A percentile compares a stretch with the other conserved stretches of the same genome.
phyloP scores from a whole-genome alignment of 805 yeast species.

The Tetrapisispora namnaoensis region DNA sequence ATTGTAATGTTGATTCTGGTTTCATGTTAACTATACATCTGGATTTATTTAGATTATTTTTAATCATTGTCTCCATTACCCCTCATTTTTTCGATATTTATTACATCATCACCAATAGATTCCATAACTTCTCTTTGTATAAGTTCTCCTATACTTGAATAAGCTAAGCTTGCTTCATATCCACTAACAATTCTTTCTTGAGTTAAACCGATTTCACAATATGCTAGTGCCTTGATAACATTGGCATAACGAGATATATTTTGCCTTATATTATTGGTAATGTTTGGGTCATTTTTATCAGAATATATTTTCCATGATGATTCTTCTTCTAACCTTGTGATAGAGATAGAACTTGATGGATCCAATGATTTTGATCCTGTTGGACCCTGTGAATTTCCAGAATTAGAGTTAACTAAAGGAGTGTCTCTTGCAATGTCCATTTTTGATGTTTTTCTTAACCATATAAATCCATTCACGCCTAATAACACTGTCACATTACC shows the following conservation, averaged over 20 bases:
- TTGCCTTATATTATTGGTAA: slow-evolving; percentile 50
- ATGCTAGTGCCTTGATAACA: slow-evolving; percentile 72
- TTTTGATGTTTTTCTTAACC: slow-evolving; percentile 67
- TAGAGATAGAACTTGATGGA: slow-evolving; percentile 41
- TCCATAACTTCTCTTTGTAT: slow-evolving; percentile 67
- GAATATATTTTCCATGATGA: slow-evolving; percentile 92
- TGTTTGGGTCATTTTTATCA: slow-evolving; percentile 68
- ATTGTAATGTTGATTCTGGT: neutral
- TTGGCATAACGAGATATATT: slow-evolving; percentile 80
- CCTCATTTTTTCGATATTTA: slow-evolving; percentile 66
- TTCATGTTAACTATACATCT: neutral
- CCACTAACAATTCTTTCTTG: slow-evolving; percentile 71
- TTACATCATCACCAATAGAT: slow-evolving; percentile 59
- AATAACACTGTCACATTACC: slow-evolving; percentile 86
- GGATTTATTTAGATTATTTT: too few relatives aligned
- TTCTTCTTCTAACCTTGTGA: slow-evolving; percentile 84
- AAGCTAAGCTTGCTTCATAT: slow-evolving; percentile 83
- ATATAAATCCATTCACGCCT: slow-evolving; percentile 91
- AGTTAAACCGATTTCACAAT: slow-evolving; percentile 77
- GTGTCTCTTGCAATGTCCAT: slow-evolving; percentile 24
- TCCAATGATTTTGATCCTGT: slow-evolving; percentile 24
- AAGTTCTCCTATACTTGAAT: slow-evolving; percentile 57
- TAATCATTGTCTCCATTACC: slow-evolving; percentile 31
- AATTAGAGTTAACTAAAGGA: slow-evolving; percentile 21
- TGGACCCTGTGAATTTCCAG: slow-evolving; percentile 27